Percentiles rank a stretch among this genome's conserved stretches.
Evolutionary conservation across 2,329 filamentous ascomycete species (phyloP).

Genomic region (Sclerotinia subarctica): DNA sequence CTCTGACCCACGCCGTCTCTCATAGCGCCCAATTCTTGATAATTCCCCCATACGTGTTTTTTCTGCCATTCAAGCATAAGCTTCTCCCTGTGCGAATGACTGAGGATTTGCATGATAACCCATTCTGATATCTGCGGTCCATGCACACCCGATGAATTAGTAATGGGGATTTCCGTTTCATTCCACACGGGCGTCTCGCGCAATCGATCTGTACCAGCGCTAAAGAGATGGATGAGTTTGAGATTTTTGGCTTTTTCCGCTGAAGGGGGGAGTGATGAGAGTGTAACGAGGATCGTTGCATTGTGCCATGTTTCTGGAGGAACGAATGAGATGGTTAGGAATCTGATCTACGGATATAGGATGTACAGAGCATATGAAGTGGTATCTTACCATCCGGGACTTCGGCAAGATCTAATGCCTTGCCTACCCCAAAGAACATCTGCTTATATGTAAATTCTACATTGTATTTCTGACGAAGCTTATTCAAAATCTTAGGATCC

Average conservation of each 20-base stretch:
- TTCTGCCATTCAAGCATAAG: slow-evolving; percentile 56
- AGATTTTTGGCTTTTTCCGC: slow-evolving; percentile 35
- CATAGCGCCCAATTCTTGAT: slow-evolving; percentile 38
- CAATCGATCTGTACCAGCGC: slow-evolving; percentile 39
- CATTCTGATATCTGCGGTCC: slow-evolving; percentile 63
- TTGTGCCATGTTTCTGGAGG: slow-evolving; percentile 32
- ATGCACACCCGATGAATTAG: slow-evolving; percentile 40
- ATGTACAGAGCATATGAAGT: not conserved
- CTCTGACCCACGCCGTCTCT: slow-evolving; percentile 56
- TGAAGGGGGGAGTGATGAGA: slow-evolving; percentile 33
- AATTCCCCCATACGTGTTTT: slow-evolving; percentile 49
- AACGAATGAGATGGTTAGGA: not conserved
- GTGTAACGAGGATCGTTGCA: slow-evolving; percentile 39
- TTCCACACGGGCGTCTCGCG: slow-evolving; percentile 36
- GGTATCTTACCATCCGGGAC: slow-evolving; percentile 29
- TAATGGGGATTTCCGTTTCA: slow-evolving; percentile 38
- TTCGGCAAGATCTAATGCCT: slow-evolving; percentile 15
- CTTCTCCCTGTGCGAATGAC: slow-evolving; percentile 54
- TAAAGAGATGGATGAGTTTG: slow-evolving; percentile 40
- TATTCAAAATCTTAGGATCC: slow-evolving; percentile 40
- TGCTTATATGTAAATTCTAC: slow-evolving; percentile 45
- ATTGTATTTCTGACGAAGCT: slow-evolving; percentile 43
- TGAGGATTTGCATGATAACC: slow-evolving; percentile 60
- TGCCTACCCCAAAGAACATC: slow-evolving; percentile 31
- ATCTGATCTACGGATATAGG: not conserved